A percentile compares a stretch with the other conserved stretches of the same genome.
These are phyloP conservation scores for Heliocybe sulcata DNA, from an alignment of 1,284 basidiomycete species.

Conservation along the genomic window DNA sequence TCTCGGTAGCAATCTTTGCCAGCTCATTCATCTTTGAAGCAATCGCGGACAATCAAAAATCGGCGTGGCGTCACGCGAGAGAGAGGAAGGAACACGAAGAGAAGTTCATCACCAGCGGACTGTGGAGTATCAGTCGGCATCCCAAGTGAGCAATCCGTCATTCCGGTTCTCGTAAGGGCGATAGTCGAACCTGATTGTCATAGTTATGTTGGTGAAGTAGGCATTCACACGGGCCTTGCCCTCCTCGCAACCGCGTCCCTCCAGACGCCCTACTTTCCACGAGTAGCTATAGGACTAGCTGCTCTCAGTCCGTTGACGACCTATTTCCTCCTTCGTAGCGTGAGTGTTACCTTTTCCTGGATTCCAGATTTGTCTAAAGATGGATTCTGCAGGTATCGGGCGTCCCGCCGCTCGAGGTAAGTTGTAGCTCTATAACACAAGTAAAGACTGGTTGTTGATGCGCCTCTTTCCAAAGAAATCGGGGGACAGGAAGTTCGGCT, in stretches of 20 bases:
- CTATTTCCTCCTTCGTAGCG: constrained; percentile 50
- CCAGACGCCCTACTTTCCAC: constrained; percentile 37
- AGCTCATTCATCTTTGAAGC: constrained; percentile 53
- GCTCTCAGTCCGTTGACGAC: constrained; percentile 62
- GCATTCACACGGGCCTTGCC: constrained; percentile 70
- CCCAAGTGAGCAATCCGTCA: constrained; percentile 51
- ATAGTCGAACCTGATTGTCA: constrained; percentile 4
- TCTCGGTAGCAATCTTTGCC: constrained; percentile 50
- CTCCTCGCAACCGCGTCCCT: constrained; percentile 47
- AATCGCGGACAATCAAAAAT: constrained; percentile 67
- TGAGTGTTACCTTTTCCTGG: constrained; percentile 17
- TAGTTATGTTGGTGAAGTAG: constrained; percentile 75
- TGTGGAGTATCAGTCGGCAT: constrained; percentile 70
- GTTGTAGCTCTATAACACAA: no score
- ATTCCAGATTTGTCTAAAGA: not conserved
- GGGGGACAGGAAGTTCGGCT: constrained; percentile 61
- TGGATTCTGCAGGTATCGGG: constrained; percentile 41
- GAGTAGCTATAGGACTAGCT: constrained; percentile 37
- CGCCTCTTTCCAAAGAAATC: constrained; percentile 21
- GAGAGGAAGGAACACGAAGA: constrained; percentile 68
- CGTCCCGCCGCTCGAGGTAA: constrained; percentile 61
- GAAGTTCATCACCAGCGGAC: constrained; percentile 63
- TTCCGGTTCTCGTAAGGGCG: constrained; percentile 1
- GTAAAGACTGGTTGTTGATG: no score
- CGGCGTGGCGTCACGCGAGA: constrained; percentile 56